phyloP scores from a whole-genome alignment of 306 rosid species.

The Dicorynia guianensis region DNA sequence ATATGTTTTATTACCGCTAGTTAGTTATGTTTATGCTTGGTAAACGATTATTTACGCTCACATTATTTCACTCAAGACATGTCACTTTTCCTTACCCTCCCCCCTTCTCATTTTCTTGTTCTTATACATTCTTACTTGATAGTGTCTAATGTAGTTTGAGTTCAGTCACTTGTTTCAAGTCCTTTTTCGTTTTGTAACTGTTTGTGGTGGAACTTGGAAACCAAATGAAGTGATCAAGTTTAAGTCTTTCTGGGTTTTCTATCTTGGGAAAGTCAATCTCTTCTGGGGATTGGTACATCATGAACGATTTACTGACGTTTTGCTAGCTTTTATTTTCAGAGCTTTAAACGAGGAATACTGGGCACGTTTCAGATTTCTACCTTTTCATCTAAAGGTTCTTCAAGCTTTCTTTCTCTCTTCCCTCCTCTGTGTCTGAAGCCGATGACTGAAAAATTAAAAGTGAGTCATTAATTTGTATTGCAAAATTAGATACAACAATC shows the following conservation, averaged over 20 bases:
- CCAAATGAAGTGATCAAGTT: not conserved
- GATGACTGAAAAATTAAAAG: not conserved
- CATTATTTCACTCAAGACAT: not conserved
- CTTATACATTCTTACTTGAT: constrained; percentile 2
- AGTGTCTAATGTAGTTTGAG: constrained; percentile 17
- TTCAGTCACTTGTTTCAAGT: not conserved
- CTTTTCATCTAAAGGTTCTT: constrained; percentile 75
- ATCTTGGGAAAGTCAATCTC: not conserved
- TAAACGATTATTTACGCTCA: not conserved
- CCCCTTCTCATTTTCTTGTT: not conserved
- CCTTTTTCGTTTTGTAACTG: not conserved
- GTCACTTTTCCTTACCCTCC: not conserved
- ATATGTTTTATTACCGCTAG: not conserved
- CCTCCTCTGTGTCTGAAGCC: constrained; percentile 9
- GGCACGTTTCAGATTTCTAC: constrained; percentile 58
- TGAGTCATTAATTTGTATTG: constrained; percentile 16
- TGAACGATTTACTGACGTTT: constrained; percentile 8
- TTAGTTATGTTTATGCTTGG: constrained; percentile 3
- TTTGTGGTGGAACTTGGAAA: not conserved
- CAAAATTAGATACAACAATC: not conserved
- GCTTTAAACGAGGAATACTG: constrained; percentile 54
- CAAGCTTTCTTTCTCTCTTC: constrained; percentile 3
- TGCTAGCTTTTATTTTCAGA: constrained; percentile 52
- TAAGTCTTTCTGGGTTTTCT: not conserved
- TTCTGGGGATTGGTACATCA: constrained; percentile 12